Evolutionary conservation across 768 basidiomycete species (phyloP).

Genomic region (Wakefieldia striispora): DNA sequence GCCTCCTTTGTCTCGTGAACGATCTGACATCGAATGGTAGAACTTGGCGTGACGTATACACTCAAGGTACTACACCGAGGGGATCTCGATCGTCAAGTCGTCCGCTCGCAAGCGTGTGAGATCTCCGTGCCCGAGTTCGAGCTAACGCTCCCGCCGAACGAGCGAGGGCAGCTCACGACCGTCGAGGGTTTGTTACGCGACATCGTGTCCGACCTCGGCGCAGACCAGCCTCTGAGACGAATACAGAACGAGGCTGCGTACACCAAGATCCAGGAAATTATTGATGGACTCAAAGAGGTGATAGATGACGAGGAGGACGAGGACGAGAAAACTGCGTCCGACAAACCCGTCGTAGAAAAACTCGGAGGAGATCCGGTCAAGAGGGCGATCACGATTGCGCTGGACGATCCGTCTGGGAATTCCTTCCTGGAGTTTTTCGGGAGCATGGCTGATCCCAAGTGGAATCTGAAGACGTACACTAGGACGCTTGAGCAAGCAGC

Average conservation of each 20-base stretch:
- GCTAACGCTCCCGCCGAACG: slow-evolving; percentile 79
- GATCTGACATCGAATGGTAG: slow-evolving; percentile 38
- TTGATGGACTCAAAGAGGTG: slow-evolving; percentile 63
- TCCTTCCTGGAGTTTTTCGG: slow-evolving; percentile 93
- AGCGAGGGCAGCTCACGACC: slow-evolving; percentile 93
- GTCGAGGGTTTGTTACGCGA: slow-evolving; percentile 90
- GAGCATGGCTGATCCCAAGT: slow-evolving; percentile 87
- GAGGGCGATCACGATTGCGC: slow-evolving; percentile 71
- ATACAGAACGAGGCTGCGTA: slow-evolving; percentile 74
- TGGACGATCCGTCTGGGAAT: slow-evolving; percentile 95
- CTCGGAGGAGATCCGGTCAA: slow-evolving; percentile 51
- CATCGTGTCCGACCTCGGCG: slow-evolving; percentile 72
- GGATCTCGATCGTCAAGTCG: slow-evolving; percentile 91
- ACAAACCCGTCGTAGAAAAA: slow-evolving; percentile 30
- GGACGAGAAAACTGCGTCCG: slow-evolving; percentile 28
- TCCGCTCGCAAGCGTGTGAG: slow-evolving; percentile 82
- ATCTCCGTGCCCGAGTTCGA: slow-evolving; percentile 85
- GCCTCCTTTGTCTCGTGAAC: not conserved
- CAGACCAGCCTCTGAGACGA: slow-evolving; percentile 80
- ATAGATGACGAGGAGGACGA: slow-evolving; percentile 59
- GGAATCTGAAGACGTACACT: slow-evolving; percentile 82
- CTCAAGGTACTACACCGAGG: slow-evolving; percentile 66
- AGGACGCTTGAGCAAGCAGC: slow-evolving; percentile 81
- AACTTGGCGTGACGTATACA: slow-evolving; percentile 82
- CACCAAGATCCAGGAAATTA: slow-evolving; percentile 68